Evolutionary conservation across 2,329 filamentous ascomycete genomes (phyloP).

Genomic region (Fusarium nelsonii): DNA sequence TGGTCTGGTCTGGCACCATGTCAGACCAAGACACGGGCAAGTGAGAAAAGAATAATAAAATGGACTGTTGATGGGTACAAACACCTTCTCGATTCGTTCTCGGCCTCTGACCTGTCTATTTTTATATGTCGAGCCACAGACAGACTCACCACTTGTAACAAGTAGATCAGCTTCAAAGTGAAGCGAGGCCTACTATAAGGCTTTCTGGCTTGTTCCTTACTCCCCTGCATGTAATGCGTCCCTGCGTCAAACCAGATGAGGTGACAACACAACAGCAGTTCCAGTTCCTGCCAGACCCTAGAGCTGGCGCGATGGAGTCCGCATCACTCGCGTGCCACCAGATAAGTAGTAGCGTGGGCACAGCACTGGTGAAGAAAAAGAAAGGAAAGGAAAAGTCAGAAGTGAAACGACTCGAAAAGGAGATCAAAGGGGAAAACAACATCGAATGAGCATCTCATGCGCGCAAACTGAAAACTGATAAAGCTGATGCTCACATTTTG

Average conservation of each 20-base stretch:
- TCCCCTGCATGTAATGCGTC: slow-evolving; percentile 40
- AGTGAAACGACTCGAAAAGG: slow-evolving; percentile 7
- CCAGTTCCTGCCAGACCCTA: slow-evolving; percentile 23
- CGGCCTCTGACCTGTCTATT: slow-evolving; percentile 22
- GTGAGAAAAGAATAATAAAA: not conserved
- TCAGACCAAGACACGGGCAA: not conserved
- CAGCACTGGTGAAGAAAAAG: slow-evolving; percentile 20
- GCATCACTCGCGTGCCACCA: slow-evolving; percentile 10
- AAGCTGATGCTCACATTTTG: slow-evolving; percentile 15
- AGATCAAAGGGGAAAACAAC: slow-evolving; percentile 1
- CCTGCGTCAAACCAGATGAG: slow-evolving; percentile 36
- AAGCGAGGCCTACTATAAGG: slow-evolving; percentile 11
- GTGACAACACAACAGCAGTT: slow-evolving; percentile 17
- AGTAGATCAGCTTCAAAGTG: not conserved
- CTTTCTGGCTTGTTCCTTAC: slow-evolving; percentile 33
- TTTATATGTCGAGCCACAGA: not conserved
- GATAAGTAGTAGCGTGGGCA: not conserved
- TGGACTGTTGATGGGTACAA: not conserved
- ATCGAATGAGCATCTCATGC: not conserved
- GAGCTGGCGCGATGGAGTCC: slow-evolving; percentile 18
- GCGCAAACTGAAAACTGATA: slow-evolving; percentile 15
- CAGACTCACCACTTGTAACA: not conserved
- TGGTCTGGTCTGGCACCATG: slow-evolving; percentile 17
- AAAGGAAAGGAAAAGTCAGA: not conserved
- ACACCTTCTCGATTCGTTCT: slow-evolving; percentile 16